phyloP scores from a whole-genome alignment of 228 moss, liverwort and hornwort species.

The Sphagnum magellanicum region DNA sequence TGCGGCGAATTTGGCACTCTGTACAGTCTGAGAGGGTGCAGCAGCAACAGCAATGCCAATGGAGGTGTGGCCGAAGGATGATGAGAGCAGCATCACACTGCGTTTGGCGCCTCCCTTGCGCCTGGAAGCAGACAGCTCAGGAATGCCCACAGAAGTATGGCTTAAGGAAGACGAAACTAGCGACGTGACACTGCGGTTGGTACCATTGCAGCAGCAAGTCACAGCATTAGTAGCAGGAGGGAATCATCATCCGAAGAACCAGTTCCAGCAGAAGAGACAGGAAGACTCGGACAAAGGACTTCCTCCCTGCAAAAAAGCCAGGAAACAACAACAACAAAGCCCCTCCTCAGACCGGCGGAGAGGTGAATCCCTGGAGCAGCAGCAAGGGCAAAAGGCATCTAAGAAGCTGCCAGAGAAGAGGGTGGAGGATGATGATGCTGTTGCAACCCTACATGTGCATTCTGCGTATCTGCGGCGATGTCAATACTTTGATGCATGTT shows the following conservation, averaged over 20 bases:
- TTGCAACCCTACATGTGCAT: conserved; percentile 40
- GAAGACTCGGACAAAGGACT: conserved; percentile 23
- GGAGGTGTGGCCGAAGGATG: conserved; percentile 56
- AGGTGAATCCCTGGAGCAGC: conserved; percentile 19
- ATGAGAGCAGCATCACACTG: conserved; percentile 51
- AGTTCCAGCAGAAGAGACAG: conserved; percentile 2
- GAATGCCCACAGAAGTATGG: conserved; percentile 43
- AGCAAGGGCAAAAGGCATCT: conserved; percentile 38
- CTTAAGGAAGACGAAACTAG: conserved; percentile 42
- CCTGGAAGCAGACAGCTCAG: conserved; percentile 36
- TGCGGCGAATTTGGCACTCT: too few species aligned
- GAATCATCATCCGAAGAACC: neutral
- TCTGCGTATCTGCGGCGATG: conserved; percentile 37
- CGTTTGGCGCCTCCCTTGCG: conserved; percentile 42
- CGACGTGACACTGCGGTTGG: conserved; percentile 36
- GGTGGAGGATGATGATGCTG: conserved; percentile 6
- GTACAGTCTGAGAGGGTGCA: too few species aligned
- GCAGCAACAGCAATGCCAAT: conserved; percentile 22
- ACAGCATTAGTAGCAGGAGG: too few species aligned
- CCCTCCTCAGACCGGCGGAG: conserved; percentile 2
- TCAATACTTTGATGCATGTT: conserved; percentile 41
- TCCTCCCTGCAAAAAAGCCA: conserved; percentile 31
- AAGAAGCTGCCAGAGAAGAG: conserved; percentile 28
- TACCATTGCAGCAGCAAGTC: conserved; percentile 18
- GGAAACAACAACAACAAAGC: conserved; percentile 11